phyloP scores from a whole-genome alignment of 164 flowering plant species.

The Sextonia rubra region DNA sequence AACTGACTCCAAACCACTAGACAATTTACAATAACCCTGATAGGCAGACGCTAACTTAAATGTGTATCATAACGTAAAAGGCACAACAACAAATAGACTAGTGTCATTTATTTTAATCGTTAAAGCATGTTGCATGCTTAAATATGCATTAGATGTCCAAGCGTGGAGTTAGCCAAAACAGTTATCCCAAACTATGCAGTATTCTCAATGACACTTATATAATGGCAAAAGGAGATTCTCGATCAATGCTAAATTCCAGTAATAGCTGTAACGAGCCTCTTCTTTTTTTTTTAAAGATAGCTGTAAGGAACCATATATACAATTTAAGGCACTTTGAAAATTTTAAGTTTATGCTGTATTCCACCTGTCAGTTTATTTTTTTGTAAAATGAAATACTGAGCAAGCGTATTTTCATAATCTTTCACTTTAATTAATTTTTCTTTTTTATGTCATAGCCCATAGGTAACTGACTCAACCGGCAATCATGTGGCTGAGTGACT shows the following conservation, averaged over 20 bases:
- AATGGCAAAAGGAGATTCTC: not conserved
- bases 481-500: too few relatives aligned
- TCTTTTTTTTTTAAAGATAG: not conserved
- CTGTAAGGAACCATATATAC: not conserved
- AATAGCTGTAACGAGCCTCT: not conserved
- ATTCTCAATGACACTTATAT: not conserved
- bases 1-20: constrained; percentile 17
- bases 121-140: not conserved
- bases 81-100: not conserved
- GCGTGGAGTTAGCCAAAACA: not conserved
- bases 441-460: too few relatives aligned
- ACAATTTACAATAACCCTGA: constrained; percentile 34
- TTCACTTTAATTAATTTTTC: not conserved
- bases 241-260: not conserved
- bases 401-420: not conserved
- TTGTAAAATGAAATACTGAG: not conserved
- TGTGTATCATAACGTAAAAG: not conserved
- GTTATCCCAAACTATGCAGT: not conserved
- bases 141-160: not conserved
- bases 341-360: not conserved
- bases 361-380: not conserved
- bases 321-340: not conserved
- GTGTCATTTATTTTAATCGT: not conserved
- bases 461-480: too few relatives aligned
- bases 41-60: not conserved